These are phyloP conservation scores for Stromatinia cepivora DNA, from an alignment of 2,329 filamentous ascomycete species.

Conservation along the genomic window DNA sequence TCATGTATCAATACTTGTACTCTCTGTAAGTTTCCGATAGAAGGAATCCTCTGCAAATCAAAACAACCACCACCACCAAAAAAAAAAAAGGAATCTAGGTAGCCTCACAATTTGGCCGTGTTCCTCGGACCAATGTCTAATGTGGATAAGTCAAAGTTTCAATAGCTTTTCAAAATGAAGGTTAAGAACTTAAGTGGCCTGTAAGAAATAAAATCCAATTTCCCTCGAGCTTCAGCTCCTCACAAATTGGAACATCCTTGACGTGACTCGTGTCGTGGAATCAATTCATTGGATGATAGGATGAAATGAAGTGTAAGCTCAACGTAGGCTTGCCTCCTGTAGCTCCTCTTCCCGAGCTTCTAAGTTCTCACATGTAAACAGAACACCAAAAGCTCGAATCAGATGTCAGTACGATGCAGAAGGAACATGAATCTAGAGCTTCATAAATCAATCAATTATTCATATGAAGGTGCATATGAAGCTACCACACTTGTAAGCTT, in stretches of 20 bases:
- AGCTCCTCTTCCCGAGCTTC: slow-evolving; percentile 8
- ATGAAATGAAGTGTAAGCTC: slow-evolving; percentile 3
- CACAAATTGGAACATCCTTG: slow-evolving; percentile 1
- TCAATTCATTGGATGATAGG: neutral
- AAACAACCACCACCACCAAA: neutral
- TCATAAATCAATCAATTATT: neutral
- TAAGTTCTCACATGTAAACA: neutral
- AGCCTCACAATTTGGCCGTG: neutral
- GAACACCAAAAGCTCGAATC: neutral
- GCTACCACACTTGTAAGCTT: neutral
- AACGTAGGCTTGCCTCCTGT: neutral
- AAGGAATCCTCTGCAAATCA: neutral
- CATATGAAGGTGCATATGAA: no score
- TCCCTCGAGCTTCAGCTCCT: slow-evolving; percentile 16
- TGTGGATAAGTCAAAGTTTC: neutral
- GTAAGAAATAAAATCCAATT: neutral
- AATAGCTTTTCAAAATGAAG: neutral
- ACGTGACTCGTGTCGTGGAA: slow-evolving; percentile 14
- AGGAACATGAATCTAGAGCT: neutral
- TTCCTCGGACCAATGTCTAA: neutral
- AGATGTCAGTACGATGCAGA: neutral
- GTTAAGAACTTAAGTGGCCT: neutral
- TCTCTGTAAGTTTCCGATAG: neutral
- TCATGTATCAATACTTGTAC: neutral
- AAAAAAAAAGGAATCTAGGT: neutral